A percentile compares a stretch with the other conserved stretches of the same genome.
Conservation (phyloP, 371 early-diverging fungal species). For the Batkoa obscura region DNA sequence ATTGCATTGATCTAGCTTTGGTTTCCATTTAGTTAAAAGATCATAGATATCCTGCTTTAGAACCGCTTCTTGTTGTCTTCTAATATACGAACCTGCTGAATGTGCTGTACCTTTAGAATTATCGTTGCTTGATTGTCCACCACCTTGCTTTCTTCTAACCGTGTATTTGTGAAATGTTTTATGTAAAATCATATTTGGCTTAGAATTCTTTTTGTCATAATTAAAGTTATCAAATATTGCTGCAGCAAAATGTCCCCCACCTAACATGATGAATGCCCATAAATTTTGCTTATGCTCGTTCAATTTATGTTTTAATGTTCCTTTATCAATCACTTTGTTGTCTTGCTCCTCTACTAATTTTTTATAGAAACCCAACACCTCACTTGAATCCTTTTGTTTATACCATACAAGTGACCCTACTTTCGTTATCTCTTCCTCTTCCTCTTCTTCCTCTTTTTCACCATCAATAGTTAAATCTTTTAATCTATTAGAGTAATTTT, state of each 20-base stretch:
- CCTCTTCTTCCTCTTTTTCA: not conserved
- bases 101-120: slow-evolving; percentile 62
- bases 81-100: slow-evolving; percentile 76
- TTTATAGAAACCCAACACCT: slow-evolving; percentile 1
- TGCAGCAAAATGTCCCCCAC: slow-evolving; percentile 82
- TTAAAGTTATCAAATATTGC: slow-evolving; percentile 55
- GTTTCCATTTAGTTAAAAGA: slow-evolving; percentile 43
- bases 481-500: not conserved
- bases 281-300: not conserved
- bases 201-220: slow-evolving; percentile 11
- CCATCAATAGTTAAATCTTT: not conserved
- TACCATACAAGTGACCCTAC: not conserved
- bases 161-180: slow-evolving; percentile 90
- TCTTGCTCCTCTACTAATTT: not conserved
- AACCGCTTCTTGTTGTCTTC: slow-evolving; percentile 71
- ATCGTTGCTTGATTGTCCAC: slow-evolving; percentile 68
- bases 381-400: not conserved
- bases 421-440: not conserved
- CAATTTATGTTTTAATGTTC: not conserved
- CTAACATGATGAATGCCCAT: slow-evolving; percentile 66
- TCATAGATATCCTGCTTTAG: slow-evolving; percentile 57
- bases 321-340: too few relatives aligned
- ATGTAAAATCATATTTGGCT: slow-evolving; percentile 32
- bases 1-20: slow-evolving; percentile 24
- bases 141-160: slow-evolving; percentile 88